Evolutionary conservation across 2,329 filamentous ascomycete genomes (phyloP), one percentile per base, ranked within the genome.

Genomic region (Akanthomyces lecanii): DNA sequence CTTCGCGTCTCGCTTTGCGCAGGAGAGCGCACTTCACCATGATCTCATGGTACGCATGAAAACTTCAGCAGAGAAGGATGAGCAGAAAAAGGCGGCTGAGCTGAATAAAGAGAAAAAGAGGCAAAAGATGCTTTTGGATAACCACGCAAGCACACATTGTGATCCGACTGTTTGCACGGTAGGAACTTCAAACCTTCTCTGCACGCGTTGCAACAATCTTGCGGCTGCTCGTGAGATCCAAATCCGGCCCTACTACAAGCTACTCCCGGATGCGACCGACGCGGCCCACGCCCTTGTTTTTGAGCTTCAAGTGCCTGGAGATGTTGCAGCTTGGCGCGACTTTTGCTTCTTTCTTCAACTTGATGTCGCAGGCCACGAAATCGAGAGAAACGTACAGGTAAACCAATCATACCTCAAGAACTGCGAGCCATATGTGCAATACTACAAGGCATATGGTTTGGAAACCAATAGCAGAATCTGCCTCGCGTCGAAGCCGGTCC

Each of bases 51-150:
- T 8, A 2, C 11, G 10, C 2, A 62, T 62, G 3, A 30, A 11
- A 1, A 7, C 0, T 28, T 38, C 21, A 21, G 21, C 8, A 23
- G 16, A 14, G 8, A 30, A 55, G 18, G 25, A 8, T 2, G 25
- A 4, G n/a, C 18, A 50, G 1, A 1, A 50, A 5, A 62, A 55
- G 3, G 0, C 6, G 0, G 6, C 11, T 0, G 30, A 62, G 3
- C 16, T 62, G 2, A 6, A 50, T 3, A 0, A 0, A 0, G 0
- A 28, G 3, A 54, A 55, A 16, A 1, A 0, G 5, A 40, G 23
- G 18, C 59, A 61, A 8, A 28, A 28, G 11, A 5, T 0, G 3
- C 30, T n/a, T 16, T 6, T 61, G 0, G n/a, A 54, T 0, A 5
- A 0, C 2, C 59, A 62, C 23, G 21, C 11, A n/a, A 42, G 48